Evolutionary conservation across 202 grass and related monocot species (phyloP), one percentile per base, ranked within the genome.

Genomic region (Musa balbisiana): DNA sequence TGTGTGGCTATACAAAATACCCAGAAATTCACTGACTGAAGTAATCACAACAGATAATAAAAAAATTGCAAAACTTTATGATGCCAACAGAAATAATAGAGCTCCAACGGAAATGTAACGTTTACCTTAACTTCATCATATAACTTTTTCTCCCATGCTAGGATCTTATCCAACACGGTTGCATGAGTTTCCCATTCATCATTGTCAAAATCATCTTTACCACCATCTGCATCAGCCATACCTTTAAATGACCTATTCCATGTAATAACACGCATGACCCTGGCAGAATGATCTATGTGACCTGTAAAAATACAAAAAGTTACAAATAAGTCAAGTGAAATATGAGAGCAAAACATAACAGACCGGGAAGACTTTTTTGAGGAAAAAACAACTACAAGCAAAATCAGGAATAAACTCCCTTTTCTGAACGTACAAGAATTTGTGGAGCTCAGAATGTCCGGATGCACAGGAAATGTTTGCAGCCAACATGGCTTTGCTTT

Each of bases 61-160:
- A 43, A 43, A 43, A 43, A 43, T 43, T 0, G 5, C 33, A 43
- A 5, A 43, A 43, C 33, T 8, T 43, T 43, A 43, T 43, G 33
- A 43, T 43, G 33, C 33, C 33, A 43, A 43, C 33, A 43, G 33
- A 43, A 43, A 43, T 5, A 43, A 43, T 43, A 43, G 33, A 43
- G 5, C 33, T 43, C 29, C 33, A 8, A 67, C 5, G 29, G 80
- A 53, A 75, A 9, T 13, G 49, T 67, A 79, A 70, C 50, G 73
- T 9, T 79, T 81, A 99, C 95, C 95, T 99, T 99, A 55, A 99
- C 89, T 99, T 99, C 95, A 76, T 99, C 95, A 84, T 95, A 99
- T 54, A 99, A 78, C 66, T 99, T 99, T 82, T 92, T 99, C 76
- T 99, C 95, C 95, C 95, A 99, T 24, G 95, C 95, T 82, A 99